phyloP scores from a whole-genome alignment of 1,139 yeast genomes.

The Geotrichum cucujoidarum region DNA sequence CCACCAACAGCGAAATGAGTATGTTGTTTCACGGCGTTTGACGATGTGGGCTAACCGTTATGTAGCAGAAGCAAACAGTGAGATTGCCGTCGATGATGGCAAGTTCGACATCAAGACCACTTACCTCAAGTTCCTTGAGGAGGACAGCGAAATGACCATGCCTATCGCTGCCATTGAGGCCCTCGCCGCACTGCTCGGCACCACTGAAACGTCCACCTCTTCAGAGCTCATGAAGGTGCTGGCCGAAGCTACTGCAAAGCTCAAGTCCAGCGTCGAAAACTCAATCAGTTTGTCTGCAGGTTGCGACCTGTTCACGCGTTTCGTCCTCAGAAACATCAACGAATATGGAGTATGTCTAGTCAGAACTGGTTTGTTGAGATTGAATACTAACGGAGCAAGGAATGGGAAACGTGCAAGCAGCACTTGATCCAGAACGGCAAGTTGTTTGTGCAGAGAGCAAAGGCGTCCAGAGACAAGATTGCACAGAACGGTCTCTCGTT shows the following conservation, averaged over 20 bases:
- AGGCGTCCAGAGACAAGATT: conserved; percentile 78
- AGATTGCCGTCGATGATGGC: conserved; percentile 15
- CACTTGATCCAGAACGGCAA: conserved; percentile 93
- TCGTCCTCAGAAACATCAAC: conserved; percentile 84
- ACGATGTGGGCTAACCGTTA: background rate
- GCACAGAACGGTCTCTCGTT: conserved; percentile 86
- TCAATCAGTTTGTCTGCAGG: conserved; percentile 95
- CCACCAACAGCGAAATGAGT: conserved; percentile 11
- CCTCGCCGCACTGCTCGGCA: conserved; percentile 72
- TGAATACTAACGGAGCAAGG: conserved; percentile 32
- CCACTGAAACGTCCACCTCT: conserved; percentile 85
- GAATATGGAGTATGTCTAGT: conserved; percentile 48
- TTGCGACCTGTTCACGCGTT: conserved; percentile 92
- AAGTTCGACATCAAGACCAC: conserved; percentile 74
- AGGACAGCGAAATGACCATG: conserved; percentile 95
- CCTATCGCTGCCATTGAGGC: conserved; percentile 98
- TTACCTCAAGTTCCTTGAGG: conserved; percentile 71
- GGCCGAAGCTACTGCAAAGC: conserved; percentile 64
- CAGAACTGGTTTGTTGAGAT: too few relatives aligned
- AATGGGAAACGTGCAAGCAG: conserved; percentile 91
- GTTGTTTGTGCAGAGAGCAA: conserved; percentile 85
- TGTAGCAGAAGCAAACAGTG: background rate
- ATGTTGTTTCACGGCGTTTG: background rate
- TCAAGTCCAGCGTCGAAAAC: conserved; percentile 78
- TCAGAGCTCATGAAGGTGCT: conserved; percentile 84